phyloP scores from a whole-genome alignment of 108 stramenopile species.

The Ochromonas danica region DNA sequence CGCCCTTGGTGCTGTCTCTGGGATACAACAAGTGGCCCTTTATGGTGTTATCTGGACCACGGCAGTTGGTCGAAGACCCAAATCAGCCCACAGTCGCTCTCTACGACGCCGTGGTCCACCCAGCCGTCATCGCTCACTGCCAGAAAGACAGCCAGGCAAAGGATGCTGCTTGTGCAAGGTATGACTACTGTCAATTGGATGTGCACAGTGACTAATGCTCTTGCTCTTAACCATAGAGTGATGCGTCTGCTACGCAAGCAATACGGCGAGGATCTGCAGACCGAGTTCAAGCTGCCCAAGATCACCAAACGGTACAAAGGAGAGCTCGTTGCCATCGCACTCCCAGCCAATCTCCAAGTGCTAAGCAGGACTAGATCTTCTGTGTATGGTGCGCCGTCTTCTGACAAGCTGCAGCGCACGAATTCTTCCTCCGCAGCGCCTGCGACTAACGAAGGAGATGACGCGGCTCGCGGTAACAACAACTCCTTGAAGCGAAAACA shows the following conservation, averaged over 20 bases:
- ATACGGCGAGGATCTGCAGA: background rate
- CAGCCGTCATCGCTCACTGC: background rate
- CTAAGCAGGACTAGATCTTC: background rate
- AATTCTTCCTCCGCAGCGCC: too few species aligned
- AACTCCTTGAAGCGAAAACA: too few species aligned
- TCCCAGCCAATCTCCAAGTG: background rate
- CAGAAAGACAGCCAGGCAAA: background rate
- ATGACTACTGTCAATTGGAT: too few species aligned
- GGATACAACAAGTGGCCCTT: slow-evolving; percentile 1
- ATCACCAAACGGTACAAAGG: background rate
- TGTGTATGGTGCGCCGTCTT: too few species aligned
- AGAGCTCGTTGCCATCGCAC: background rate
- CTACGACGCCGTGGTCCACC: background rate
- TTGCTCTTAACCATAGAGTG: background rate
- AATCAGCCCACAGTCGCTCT: background rate
- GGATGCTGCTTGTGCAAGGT: background rate
- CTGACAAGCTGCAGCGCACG: too few species aligned
- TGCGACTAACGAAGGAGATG: too few species aligned
- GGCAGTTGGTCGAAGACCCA: background rate
- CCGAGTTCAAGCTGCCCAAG: background rate
- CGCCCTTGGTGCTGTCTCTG: background rate
- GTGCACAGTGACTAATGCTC: too few species aligned
- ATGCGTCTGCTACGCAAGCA: background rate
- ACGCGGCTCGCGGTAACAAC: too few species aligned
- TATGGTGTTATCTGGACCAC: background rate